These are phyloP conservation scores for Microcyclospora tardicrescens DNA, from an alignment of 2,329 filamentous ascomycete species.

Conservation along the genomic window DNA sequence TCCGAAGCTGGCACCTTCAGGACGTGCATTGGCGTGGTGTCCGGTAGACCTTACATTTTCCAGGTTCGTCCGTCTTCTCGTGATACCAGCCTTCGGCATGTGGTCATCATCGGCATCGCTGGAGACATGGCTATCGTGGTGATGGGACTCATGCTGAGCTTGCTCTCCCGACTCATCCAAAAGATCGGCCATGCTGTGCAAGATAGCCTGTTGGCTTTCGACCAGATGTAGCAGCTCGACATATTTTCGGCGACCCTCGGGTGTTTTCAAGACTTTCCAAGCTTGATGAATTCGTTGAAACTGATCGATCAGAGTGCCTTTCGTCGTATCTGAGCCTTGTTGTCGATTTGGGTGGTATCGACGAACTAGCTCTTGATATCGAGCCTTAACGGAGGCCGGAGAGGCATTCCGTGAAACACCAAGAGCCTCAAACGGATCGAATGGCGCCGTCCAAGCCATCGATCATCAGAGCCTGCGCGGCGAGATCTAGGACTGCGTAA, in stretches of 20 bases:
- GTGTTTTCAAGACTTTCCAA: conserved; percentile 16
- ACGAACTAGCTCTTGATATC: conserved; percentile 80
- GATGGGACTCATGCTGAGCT: conserved; percentile 3
- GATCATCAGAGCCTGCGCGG: background rate
- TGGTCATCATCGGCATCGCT: conserved; percentile 23
- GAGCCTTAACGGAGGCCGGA: conserved; percentile 67
- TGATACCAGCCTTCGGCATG: conserved; percentile 14
- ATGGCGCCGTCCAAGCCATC: conserved; percentile 8
- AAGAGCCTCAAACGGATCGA: conserved; percentile 74
- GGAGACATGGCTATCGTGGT: conserved; percentile 16
- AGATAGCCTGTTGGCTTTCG: conserved; percentile 17
- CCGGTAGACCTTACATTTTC: background rate
- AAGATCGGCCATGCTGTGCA: conserved; percentile 14
- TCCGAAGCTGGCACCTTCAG: too few species aligned
- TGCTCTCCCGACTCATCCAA: conserved; percentile 5
- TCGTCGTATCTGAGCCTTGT: conserved; percentile 37
- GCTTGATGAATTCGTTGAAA: conserved; percentile 20
- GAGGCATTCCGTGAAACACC: conserved; percentile 59
- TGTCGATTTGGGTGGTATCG: conserved; percentile 53
- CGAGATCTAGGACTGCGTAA: too few species aligned
- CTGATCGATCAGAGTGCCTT: conserved; percentile 13
- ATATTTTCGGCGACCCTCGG: conserved; percentile 16
- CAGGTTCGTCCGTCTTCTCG: conserved; percentile 14
- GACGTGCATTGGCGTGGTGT: too few species aligned
- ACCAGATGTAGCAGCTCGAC: conserved; percentile 18